A percentile compares a stretch with the other conserved stretches of the same genome.
phyloP scores from a whole-genome alignment of 2,329 filamentous ascomycete species.

The Colletotrichum higginsianum region DNA sequence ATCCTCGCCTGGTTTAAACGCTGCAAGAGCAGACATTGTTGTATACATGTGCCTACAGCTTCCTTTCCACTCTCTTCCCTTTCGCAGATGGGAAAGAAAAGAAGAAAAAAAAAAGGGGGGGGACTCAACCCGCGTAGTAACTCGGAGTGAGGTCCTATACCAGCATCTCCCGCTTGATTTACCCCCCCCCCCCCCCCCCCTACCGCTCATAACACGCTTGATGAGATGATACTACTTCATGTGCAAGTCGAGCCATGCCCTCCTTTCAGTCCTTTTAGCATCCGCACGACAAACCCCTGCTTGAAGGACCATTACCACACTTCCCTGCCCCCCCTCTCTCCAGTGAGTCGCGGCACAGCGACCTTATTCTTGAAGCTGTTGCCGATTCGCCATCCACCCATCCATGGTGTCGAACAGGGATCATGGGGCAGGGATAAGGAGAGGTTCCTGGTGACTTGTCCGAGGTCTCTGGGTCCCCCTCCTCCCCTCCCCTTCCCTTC shows the following conservation, averaged over 20 bases:
- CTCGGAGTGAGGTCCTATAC: no score
- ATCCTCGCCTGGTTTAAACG: slow-evolving; percentile 1
- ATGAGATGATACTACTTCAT: background rate
- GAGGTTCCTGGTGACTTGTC: slow-evolving; percentile 38
- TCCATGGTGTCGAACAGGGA: slow-evolving; percentile 37
- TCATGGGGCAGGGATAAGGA: slow-evolving; percentile 24
- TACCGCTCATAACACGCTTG: slow-evolving; percentile 28
- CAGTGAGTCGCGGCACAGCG: slow-evolving; percentile 42
- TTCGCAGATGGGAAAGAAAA: no score
- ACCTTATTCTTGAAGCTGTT: slow-evolving; percentile 42
- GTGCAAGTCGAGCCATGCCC: slow-evolving; percentile 15
- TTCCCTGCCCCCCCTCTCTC: slow-evolving; percentile 20
- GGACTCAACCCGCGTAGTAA: no score
- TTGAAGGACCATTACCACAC: slow-evolving; percentile 8
- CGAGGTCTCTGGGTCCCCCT: slow-evolving; percentile 40
- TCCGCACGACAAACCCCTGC: slow-evolving; percentile 5
- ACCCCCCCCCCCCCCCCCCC: slow-evolving; percentile 13
- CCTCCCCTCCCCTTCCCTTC: slow-evolving; percentile 5
- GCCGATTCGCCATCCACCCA: slow-evolving; percentile 43
- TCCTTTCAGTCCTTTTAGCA: slow-evolving; percentile 9
- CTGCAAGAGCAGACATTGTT: slow-evolving; percentile 12
- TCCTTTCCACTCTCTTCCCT: no score
- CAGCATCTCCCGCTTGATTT: no score
- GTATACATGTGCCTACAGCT: no score
- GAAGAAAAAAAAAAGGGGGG: no score